A percentile compares a stretch with the other conserved stretches of the same genome.
Evolutionary conservation across 1,139 yeast genomes (phyloP).

Genomic region (Yamadazyma siamensis): DNA sequence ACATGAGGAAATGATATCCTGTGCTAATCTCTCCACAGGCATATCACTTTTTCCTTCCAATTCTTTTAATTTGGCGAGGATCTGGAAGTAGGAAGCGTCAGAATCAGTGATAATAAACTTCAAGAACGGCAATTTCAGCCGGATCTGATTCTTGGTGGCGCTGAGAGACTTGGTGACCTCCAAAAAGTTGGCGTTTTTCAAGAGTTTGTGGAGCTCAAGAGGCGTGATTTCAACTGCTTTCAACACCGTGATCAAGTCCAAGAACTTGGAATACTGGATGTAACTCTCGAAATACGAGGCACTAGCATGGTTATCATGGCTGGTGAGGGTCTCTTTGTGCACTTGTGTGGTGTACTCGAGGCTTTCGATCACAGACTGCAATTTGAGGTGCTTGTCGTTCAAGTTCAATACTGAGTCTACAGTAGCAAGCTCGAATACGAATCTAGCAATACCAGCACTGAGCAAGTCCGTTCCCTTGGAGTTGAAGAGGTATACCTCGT

Average conservation of each 20-base stretch:
- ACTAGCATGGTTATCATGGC: no score
- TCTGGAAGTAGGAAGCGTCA: constrained; percentile 2
- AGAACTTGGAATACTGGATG: constrained; percentile 26
- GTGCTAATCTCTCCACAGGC: background rate
- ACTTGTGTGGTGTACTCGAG: constrained; percentile 10
- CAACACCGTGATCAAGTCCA: constrained; percentile 20
- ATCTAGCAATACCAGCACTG: constrained; percentile 14
- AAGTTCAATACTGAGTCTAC: constrained; percentile 24
- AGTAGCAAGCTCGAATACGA: constrained; percentile 21
- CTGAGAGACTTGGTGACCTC: constrained; percentile 4
- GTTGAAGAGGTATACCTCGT: constrained; percentile 15
- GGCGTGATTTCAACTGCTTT: constrained; percentile 8
- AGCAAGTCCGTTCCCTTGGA: constrained; percentile 17
- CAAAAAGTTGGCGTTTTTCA: constrained; percentile 7
- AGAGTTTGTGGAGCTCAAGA: constrained; percentile 11
- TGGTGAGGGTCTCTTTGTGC: constrained; percentile 4
- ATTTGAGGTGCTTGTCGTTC: constrained; percentile 1
- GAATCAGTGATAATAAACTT: constrained; percentile 4
- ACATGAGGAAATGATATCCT: constrained; percentile 2
- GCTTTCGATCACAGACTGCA: background rate
- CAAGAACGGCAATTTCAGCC: constrained; percentile 3
- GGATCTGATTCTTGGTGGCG: background rate
- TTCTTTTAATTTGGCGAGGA: constrained; percentile 2
- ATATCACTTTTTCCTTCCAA: background rate
- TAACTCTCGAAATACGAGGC: constrained; percentile 19